Percentiles rank a stretch among this genome's conserved stretches.
These are phyloP conservation scores for Beauveria brongniartii DNA, from an alignment of 2,329 filamentous ascomycete genomes.

Conservation along the genomic window DNA sequence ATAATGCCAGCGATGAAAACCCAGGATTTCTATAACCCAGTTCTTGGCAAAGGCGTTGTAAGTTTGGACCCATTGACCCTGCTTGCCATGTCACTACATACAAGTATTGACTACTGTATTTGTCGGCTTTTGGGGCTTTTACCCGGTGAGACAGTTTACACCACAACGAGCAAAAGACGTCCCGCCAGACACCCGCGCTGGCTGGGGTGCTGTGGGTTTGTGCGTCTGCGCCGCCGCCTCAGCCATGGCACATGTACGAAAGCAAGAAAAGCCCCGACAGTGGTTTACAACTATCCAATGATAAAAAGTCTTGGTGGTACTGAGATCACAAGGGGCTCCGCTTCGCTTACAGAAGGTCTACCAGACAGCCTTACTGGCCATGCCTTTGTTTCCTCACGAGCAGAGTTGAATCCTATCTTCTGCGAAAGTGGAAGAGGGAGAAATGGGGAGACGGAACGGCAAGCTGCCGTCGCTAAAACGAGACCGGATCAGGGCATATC, in stretches of 20 bases:
- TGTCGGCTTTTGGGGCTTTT: neutral
- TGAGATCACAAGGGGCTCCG: neutral
- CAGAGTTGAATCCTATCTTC: neutral
- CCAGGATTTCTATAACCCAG: neutral
- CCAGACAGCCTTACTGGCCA: neutral
- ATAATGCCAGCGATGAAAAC: neutral
- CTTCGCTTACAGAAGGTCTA: neutral
- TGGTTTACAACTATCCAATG: neutral
- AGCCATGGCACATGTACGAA: neutral
- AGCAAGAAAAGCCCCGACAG: neutral
- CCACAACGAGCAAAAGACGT: neutral
- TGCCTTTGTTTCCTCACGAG: neutral
- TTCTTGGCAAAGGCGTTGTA: neutral
- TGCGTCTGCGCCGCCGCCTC: constrained; percentile 4
- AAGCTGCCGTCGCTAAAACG: neutral
- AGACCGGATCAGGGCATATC: neutral
- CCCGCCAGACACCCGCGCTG: neutral
- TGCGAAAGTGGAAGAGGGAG: neutral
- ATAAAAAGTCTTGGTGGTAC: neutral
- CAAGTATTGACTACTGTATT: no score
- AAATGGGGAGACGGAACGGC: neutral
- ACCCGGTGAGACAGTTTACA: neutral
- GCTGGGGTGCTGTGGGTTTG: neutral
- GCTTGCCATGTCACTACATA: neutral
- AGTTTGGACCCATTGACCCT: neutral